Base-by-base conservation (phyloP, 495 filamentous ascomycete species). In the Xanthoparmelia taractica region DNA sequence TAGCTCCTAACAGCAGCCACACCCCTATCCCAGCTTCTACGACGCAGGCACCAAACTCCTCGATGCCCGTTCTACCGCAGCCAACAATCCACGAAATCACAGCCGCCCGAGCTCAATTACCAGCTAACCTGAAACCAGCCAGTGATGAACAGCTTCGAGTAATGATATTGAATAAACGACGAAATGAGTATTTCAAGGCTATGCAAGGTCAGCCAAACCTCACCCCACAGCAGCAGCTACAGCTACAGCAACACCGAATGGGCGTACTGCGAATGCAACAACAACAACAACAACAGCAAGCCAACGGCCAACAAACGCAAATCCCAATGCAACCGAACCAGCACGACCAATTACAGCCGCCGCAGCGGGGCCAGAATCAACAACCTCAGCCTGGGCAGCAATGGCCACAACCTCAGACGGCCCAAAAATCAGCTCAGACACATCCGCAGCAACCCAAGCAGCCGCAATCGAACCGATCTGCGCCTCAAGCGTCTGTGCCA, bases 141-240 rank as follows among this genome's bases (percentile, higher is more conserved):
- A 73, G 74, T 0, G 86, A 88, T 66, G 82, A 86, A 0, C 79
- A 84, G 55, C 77, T 89, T 52, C 77, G 76, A 29, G 63, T 70
- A 4, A 27, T 79, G 8, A 66, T 83, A 29, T 58, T 73, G 27
- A 72, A 61, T 52, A 76, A 74, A 43, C 72, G 73, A 37, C 74
- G 76, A 63, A 70, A 69, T 61, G 72, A 76, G 33, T 59, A 69
- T 5, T 64, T 76, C 66, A 74, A 75, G 55, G 57, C 59, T 38
- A 57, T 58, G 37, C 68, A 66, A 61, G 65, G 66, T 29, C 72
- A 76, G 59, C 74, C 73, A 59, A 67, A 50, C 27, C 76, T 77
- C 45, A 72, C 71, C 45, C 69, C 75, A 47, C 73, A 69, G 54
- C 76, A 76, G 64, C 73, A 73, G 50, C 71, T 71, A 15, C 68